Evolutionary conservation across 371 early-diverging fungal genomes (phyloP).

Genomic region (Zopfochytrium polystomum): DNA sequence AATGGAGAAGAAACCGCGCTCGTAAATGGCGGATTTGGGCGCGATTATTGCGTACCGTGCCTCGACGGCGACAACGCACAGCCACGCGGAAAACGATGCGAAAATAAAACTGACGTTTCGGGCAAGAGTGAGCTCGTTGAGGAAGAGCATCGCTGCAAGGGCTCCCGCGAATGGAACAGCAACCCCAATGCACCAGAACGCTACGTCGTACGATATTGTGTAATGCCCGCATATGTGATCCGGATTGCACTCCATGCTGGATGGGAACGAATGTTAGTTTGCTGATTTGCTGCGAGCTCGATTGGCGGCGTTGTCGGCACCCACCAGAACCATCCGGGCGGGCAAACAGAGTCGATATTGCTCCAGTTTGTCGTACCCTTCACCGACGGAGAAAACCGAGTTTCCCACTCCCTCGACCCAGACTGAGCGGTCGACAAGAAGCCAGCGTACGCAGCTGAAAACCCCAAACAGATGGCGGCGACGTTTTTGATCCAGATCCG

Average conservation of each 20-base stretch:
- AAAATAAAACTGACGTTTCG: constrained; percentile 28
- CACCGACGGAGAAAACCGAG: too few species aligned
- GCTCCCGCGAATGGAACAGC: constrained; percentile 31
- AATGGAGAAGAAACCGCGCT: constrained; percentile 33
- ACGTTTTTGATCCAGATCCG: too few species aligned
- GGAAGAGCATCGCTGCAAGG: constrained; percentile 20
- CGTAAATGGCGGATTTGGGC: constrained; percentile 22
- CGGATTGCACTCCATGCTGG: constrained; percentile 28
- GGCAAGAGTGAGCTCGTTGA: constrained; percentile 18
- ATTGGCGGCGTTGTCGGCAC: too few species aligned
- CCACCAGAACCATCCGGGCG: too few species aligned
- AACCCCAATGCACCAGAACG: constrained; percentile 35
- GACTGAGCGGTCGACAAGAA: too few species aligned
- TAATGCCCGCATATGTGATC: constrained; percentile 35
- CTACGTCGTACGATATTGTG: constrained; percentile 25
- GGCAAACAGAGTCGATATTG: too few species aligned
- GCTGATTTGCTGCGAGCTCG: too few species aligned
- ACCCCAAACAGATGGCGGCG: too few species aligned
- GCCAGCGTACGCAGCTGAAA: too few species aligned
- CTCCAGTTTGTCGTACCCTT: too few species aligned
- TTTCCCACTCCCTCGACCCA: too few species aligned
- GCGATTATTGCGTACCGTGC: constrained; percentile 38
- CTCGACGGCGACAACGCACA: constrained; percentile 31
- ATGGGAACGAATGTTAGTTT: too few species aligned
- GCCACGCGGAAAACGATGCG: constrained; percentile 15